These are phyloP conservation scores for Cercospora janseana DNA, from an alignment of 2,329 filamentous ascomycete species.

Conservation along the genomic window DNA sequence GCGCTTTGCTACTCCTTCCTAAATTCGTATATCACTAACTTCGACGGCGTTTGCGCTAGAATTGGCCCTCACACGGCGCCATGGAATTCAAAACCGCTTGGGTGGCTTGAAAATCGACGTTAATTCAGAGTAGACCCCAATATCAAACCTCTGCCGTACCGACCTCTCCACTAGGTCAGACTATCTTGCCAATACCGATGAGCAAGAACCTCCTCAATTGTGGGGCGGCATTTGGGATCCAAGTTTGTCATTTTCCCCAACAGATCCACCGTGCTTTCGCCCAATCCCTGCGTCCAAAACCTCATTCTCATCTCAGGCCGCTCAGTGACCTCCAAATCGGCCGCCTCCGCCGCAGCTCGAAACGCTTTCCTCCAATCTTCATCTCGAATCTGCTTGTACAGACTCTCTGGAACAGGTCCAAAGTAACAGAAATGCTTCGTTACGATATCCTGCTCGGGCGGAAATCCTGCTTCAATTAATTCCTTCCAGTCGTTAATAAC, in stretches of 20 bases:
- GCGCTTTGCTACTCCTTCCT: too few relatives aligned
- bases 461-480: conserved; percentile 32
- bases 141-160: not conserved
- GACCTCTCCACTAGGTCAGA: not conserved
- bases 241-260: conserved; percentile 39
- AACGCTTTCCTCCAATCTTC: conserved; percentile 35
- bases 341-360: conserved; percentile 30
- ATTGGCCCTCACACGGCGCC: too few relatives aligned
- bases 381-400: conserved; percentile 35
- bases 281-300: conserved; percentile 34
- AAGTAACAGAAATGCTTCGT: conserved; percentile 40
- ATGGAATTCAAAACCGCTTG: not conserved
- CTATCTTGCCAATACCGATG: conserved; percentile 35
- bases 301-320: conserved; percentile 35
- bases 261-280: conserved; percentile 34
- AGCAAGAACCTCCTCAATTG: conserved; percentile 38
- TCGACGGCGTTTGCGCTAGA: too few relatives aligned
- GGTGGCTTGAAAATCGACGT: not conserved
- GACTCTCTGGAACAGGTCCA: conserved; percentile 35
- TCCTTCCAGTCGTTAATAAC: conserved; percentile 34
- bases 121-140: not conserved
- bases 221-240: conserved; percentile 36
- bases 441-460: conserved; percentile 38
- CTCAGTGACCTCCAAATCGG: conserved; percentile 33
- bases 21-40: too few relatives aligned